Conservation (phyloP, 495 filamentous ascomycete species). For the Daldinia caldariorum region DNA sequence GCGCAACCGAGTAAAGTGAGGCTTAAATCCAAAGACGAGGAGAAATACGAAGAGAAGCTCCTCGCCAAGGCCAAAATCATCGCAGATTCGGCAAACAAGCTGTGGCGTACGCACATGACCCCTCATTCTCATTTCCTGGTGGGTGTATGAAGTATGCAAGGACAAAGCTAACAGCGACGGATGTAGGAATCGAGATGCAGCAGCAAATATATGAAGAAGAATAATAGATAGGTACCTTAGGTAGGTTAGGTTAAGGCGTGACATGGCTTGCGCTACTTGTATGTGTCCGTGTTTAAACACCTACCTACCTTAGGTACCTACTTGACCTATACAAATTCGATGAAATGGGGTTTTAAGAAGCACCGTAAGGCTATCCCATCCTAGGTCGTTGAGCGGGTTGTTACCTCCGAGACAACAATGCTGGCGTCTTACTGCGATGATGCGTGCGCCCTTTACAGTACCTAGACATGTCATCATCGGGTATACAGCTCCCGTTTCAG, state of each 20-base stretch:
- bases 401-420: background rate
- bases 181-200: slow-evolving; percentile 58
- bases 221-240: too few species aligned
- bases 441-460: too few species aligned
- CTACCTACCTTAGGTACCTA: too few species aligned
- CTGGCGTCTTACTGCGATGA: background rate
- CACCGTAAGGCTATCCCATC: background rate
- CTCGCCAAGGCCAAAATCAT: slow-evolving; percentile 75
- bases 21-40: slow-evolving; percentile 67
- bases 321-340: too few species aligned
- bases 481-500: background rate
- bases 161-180: slow-evolving; percentile 31
- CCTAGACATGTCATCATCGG: background rate
- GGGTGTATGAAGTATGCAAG: slow-evolving; percentile 1
- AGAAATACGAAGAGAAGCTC: slow-evolving; percentile 71
- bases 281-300: too few species aligned
- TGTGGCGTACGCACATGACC: slow-evolving; percentile 69
- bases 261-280: slow-evolving; percentile 8
- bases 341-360: background rate
- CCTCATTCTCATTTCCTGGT: background rate
- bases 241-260: slow-evolving; percentile 21
- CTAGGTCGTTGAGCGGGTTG: background rate
- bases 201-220: slow-evolving; percentile 55
- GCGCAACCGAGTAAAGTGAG: slow-evolving; percentile 72
- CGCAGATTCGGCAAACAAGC: slow-evolving; percentile 71